Evolutionary conservation across 768 basidiomycete species (phyloP).

Genomic region (Naganishia antarctica): DNA sequence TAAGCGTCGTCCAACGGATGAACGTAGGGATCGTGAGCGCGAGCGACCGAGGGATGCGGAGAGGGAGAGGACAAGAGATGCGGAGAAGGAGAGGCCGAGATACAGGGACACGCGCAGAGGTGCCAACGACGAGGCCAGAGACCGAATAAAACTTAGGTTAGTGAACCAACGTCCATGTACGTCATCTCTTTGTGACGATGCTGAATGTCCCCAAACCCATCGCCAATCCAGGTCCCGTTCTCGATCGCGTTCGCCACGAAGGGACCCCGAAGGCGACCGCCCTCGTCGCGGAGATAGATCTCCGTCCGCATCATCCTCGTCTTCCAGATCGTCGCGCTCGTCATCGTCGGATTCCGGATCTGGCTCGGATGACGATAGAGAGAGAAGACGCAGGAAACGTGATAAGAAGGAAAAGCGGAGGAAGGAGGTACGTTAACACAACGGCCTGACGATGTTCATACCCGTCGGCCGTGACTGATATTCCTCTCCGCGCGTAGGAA

Average conservation of each 20-base stretch:
- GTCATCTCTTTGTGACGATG: neutral
- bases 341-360: neutral
- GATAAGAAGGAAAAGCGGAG: constrained; percentile 52
- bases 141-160: no score
- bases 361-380: constrained; percentile 30
- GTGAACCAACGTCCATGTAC: no score
- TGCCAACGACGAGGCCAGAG: neutral
- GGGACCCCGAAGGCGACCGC: constrained; percentile 24
- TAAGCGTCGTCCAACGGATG: constrained; percentile 2
- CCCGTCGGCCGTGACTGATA: neutral
- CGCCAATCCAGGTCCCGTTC: constrained; percentile 21
- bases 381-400: constrained; percentile 40
- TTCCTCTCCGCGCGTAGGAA: constrained; percentile 6
- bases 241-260: constrained; percentile 16
- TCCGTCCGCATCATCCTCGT: constrained; percentile 24
- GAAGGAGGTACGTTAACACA: constrained; percentile 38
- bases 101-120: no score
- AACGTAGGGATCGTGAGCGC: constrained; percentile 9
- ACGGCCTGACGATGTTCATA: no score
- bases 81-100: neutral
- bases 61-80: neutral
- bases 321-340: constrained; percentile 1
- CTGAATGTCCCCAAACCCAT: neutral
- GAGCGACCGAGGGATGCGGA: neutral
- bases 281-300: constrained; percentile 28